Base-by-base conservation (phyloP, 176 grass and related monocot species). In the Raddia guianensis region DNA sequence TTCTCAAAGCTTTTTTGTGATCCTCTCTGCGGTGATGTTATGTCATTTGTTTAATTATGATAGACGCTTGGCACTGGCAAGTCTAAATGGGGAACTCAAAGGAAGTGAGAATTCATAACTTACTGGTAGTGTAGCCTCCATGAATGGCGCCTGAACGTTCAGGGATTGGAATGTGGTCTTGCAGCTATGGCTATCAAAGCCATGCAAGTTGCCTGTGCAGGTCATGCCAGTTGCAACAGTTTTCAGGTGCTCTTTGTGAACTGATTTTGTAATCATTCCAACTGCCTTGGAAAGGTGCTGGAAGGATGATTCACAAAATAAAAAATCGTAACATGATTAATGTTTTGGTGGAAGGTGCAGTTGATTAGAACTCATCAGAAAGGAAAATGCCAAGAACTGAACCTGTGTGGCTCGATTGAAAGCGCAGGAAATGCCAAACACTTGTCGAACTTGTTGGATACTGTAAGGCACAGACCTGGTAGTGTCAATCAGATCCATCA, bases 221-320 rank as follows among this genome's bases (percentile, higher is more conserved):
- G 88, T 88, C 83, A 94, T 94, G 86, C 76, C 91, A 57, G 83
- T 94, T 78, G 88, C 82, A 50, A 94, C 86, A 5, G 84, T 74
- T 43, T 53, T 90, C n/a, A 91, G 75, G 66, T 88, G 88, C 44
- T 88, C 80, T 34, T 74, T 73, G 40, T 91, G 86, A 82, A 94
- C 86, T 77, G 80, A 78, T 77, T 94, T 89, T 52, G 80, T 82
- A 74, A 89, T 80, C 83, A 74, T 88, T 53, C 60, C 84, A 45
- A 88, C 79, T 5, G 88, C 50, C 78, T 73, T 91, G 77, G 86
- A 81, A 65, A 94, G 84, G 52, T 85, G 75, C 88, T 94, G 79
- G 42, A 90, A 80, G 57, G 54, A 74, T 84, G 49, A 65, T 63
- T 4, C 5, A 0, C 13, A 63, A 49, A 9, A 0, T 35, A n/a